Percentiles rank a stretch among this genome's conserved stretches.
Evolutionary conservation across 1,284 basidiomycete species (phyloP).

Genomic region (Pyrrhoderma lamaoense): DNA sequence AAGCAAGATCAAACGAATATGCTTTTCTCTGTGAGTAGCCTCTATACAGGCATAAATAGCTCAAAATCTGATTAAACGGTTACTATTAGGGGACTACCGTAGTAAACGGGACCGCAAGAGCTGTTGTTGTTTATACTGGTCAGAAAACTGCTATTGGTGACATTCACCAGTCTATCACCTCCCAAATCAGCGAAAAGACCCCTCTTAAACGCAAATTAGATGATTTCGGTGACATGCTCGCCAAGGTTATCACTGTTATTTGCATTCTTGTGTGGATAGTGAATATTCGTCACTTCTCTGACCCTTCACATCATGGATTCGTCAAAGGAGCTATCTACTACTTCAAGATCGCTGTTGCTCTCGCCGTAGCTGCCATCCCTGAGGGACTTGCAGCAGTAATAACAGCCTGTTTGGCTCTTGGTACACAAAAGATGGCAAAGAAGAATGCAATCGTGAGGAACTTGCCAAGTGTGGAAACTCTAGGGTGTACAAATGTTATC

Average conservation of each 20-base stretch:
- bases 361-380: constrained; percentile 94
- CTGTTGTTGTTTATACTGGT: constrained; percentile 83
- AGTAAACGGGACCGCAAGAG: constrained; percentile 81
- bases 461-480: constrained; percentile 92
- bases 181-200: constrained; percentile 88
- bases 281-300: constrained; percentile 90
- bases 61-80: not conserved
- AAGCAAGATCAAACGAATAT: constrained; percentile 97
- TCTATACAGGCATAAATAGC: not conserved
- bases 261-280: constrained; percentile 95
- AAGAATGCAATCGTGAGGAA: constrained; percentile 95
- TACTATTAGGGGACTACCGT: constrained; percentile 77
- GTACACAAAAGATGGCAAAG: constrained; percentile 97
- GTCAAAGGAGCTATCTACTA: constrained; percentile 94
- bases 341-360: constrained; percentile 95
- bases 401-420: constrained; percentile 91
- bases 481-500: constrained; percentile 94
- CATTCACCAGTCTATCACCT: constrained; percentile 89
- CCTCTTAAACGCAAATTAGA: constrained; percentile 93
- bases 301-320: constrained; percentile 82
- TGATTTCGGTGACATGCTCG: constrained; percentile 92
- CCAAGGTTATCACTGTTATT: constrained; percentile 93
- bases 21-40: constrained; percentile 72
- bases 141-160: constrained; percentile 85
- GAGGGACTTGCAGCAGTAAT: constrained; percentile 95